phyloP scores from a whole-genome alignment of 1,284 basidiomycete genomes.

The Marasmius sp. region DNA sequence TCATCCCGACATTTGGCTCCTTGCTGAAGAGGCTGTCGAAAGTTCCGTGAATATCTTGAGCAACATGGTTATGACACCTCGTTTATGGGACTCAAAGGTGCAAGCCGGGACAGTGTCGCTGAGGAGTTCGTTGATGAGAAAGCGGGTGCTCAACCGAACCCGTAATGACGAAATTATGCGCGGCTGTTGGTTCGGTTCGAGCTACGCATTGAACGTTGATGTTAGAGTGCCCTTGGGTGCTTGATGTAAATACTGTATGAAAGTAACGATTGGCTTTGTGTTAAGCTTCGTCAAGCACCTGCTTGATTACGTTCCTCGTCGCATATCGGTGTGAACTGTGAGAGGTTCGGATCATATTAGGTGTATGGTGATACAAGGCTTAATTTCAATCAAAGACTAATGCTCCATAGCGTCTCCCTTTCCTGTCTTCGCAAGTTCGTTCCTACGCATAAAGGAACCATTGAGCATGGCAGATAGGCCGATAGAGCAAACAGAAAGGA shows the following conservation, averaged over 20 bases:
- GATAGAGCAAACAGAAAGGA: background rate
- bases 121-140: slow-evolving; percentile 19
- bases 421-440: slow-evolving; percentile 64
- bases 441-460: slow-evolving; percentile 37
- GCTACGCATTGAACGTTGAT: too few species aligned
- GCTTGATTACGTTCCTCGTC: background rate
- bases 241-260: too few species aligned
- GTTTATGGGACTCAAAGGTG: slow-evolving; percentile 13
- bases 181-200: too few species aligned
- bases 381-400: slow-evolving; percentile 21
- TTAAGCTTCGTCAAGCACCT: background rate
- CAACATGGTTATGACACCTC: slow-evolving; percentile 13
- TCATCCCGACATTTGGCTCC: background rate
- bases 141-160: background rate
- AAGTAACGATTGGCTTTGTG: background rate
- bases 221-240: too few species aligned
- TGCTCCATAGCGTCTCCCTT: slow-evolving; percentile 62
- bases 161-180: background rate
- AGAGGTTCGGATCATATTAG: background rate
- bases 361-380: background rate
- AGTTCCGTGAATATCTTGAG: slow-evolving; percentile 62
- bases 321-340: background rate
- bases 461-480: slow-evolving; percentile 2
- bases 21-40: background rate
- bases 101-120: slow-evolving; percentile 8